These are phyloP conservation scores for Lathyrus oleraceus DNA, from an alignment of 306 rosid genomes.

Conservation along the genomic window DNA sequence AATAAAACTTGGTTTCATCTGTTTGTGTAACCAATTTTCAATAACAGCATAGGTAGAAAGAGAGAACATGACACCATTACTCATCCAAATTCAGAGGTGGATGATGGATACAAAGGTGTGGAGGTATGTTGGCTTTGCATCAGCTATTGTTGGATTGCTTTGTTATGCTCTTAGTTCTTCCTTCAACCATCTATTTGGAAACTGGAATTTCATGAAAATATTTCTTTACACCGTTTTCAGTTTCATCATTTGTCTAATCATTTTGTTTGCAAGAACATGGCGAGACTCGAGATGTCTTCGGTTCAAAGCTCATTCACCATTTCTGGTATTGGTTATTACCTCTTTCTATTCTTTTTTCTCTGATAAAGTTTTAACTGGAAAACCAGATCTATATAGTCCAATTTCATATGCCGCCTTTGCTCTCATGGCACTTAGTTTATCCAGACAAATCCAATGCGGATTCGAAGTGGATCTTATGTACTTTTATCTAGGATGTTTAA, in stretches of 20 bases:
- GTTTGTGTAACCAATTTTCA: not conserved
- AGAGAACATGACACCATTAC: not conserved
- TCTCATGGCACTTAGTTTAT: not conserved
- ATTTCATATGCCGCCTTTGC: not conserved
- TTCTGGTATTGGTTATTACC: not conserved
- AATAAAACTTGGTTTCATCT: not conserved
- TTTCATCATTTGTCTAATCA: not conserved
- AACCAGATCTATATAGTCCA: not conserved
- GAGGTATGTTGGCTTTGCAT: not conserved
- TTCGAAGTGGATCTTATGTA: not conserved
- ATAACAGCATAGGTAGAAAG: not conserved
- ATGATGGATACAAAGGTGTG: not conserved
- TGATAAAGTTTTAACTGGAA: not conserved
- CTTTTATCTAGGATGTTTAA: not conserved
- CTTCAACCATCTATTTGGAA: not conserved
- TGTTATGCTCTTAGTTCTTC: not conserved
- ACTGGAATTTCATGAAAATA: not conserved
- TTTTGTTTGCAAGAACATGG: not conserved
- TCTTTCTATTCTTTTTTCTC: not conserved
- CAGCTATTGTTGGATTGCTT: not conserved
- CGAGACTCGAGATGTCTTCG: not conserved
- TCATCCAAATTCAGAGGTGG: not conserved
- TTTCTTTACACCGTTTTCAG: not conserved
- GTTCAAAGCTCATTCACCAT: not conserved
- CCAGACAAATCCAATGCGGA: not conserved